Base-by-base conservation (phyloP, 495 filamentous ascomycete species). In the Xylaria nigripes region DNA sequence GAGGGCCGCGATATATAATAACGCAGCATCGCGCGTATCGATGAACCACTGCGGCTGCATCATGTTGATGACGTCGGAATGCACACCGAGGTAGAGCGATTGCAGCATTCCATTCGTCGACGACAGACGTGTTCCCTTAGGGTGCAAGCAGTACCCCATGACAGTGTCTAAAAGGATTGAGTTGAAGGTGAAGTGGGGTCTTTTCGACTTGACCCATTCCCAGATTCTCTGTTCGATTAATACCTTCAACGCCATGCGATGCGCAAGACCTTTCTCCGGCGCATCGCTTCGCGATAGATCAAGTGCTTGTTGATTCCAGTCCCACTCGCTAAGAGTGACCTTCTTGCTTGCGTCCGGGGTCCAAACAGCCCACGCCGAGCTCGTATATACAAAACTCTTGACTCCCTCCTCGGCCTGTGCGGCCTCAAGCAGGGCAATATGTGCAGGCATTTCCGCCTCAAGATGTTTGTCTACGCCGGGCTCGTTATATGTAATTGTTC, bases 191-290 rank as follows among this genome's bases (percentile, higher is more conserved):
- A 64, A 72, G 10, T 19, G 15, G 0, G 66, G 69, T 23, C 64
- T 59, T 23, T 66, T 60, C 15, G 42, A 54, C 16, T 40, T 34
- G 4, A 73, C 61, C 69, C 70, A 72, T 12, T 67, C 62, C 70
- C 70, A 72, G 23, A 66, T 42, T 0, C 57, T 58, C 44, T 66
- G 46, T 59, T 73, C 69, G 7, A 69, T 52, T 1, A 66, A 36
- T 10, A 63, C 61, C 57, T 67, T 69, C 19, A 68, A 54, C n/a
- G 68, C 70, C 68, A 72, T 72, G 38, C 64, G 68, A 19, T 60
- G 61, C 7, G 54, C 48, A 32, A 72, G 56, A 10, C 63, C 66
- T 30, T 67, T 68, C 8, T 50, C 45, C 25, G 45, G 22, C 16
- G 44, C 41, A 16, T 68, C 55, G 34, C 57, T 57, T 18, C 52